A percentile compares a stretch with the other conserved stretches of the same genome.
Evolutionary conservation across 1,139 yeast genomes (phyloP).

Genomic region (Geotrichum fermentans): DNA sequence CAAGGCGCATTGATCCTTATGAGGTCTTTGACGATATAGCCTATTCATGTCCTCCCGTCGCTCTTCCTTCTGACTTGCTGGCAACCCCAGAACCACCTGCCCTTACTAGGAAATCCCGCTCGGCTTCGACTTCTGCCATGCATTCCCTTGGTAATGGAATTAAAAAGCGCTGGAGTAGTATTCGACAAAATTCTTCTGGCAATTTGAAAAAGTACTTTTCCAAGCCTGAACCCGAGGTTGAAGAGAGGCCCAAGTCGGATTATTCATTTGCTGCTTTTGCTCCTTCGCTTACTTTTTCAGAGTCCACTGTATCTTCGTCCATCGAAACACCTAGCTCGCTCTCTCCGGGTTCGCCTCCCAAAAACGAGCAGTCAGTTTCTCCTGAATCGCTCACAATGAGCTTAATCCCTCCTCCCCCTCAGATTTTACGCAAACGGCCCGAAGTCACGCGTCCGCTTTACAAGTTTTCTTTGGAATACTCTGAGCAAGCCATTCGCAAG

Average conservation of each 20-base stretch:
- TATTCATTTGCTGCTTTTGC: not conserved
- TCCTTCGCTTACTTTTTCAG: slow-evolving; percentile 17
- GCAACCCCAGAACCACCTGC: not conserved
- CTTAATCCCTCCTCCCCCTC: slow-evolving; percentile 35
- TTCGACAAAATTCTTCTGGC: slow-evolving; percentile 1
- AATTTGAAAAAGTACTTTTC: slow-evolving; percentile 3
- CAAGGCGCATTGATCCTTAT: slow-evolving; percentile 47
- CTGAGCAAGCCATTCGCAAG: slow-evolving; percentile 25
- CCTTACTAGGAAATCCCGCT: not conserved
- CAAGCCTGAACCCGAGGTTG: slow-evolving; percentile 9
- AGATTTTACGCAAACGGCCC: slow-evolving; percentile 30
- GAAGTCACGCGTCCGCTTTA: slow-evolving; percentile 29
- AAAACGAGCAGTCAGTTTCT: not conserved
- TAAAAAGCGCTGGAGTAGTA: slow-evolving; percentile 9
- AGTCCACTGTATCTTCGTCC: slow-evolving; percentile 22
- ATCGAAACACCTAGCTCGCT: slow-evolving; percentile 24
- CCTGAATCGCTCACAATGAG: slow-evolving; percentile 28
- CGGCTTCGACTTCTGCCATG: slow-evolving; percentile 12
- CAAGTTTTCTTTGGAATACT: slow-evolving; percentile 30
- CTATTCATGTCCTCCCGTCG: slow-evolving; percentile 44
- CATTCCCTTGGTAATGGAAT: slow-evolving; percentile 6
- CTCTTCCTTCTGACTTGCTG: slow-evolving; percentile 21
- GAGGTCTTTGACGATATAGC: slow-evolving; percentile 76
- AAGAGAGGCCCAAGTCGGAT: not conserved
- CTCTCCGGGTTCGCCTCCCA: slow-evolving; percentile 23